Evolutionary conservation across 441 rosid species (phyloP).

Genomic region (Hura crepitans): DNA sequence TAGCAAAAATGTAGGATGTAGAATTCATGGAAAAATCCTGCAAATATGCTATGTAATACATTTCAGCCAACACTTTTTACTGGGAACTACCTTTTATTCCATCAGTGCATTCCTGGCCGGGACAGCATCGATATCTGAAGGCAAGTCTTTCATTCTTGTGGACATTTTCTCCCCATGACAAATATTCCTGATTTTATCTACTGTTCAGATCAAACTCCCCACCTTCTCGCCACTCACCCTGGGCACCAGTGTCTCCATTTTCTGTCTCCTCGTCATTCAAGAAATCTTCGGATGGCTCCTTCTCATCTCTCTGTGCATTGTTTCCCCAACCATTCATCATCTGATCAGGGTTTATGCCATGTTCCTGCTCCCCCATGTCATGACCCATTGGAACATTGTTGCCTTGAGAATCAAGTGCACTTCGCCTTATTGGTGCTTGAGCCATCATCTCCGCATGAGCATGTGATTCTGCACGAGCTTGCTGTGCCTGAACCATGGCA

Average conservation of each 20-base stretch:
- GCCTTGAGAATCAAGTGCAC: conserved; percentile 55
- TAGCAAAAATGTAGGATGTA: no score
- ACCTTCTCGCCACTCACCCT: conserved; percentile 60
- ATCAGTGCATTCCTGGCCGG: no score
- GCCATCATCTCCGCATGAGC: conserved; percentile 65
- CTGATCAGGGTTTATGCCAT: conserved; percentile 57
- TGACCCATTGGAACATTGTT: conserved; percentile 47
- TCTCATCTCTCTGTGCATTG: conserved; percentile 67
- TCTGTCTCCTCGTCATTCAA: conserved; percentile 87
- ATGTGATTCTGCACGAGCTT: conserved; percentile 65
- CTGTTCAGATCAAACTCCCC: conserved; percentile 81
- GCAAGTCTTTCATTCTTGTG: neutral
- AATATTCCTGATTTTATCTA: conserved; percentile 32
- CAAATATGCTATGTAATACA: no score
- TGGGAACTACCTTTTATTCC: no score
- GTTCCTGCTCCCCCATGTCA: conserved; percentile 65
- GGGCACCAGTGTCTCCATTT: conserved; percentile 62
- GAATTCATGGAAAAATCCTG: neutral
- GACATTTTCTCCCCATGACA: neutral
- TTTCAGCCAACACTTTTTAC: no score
- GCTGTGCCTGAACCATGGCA: conserved; percentile 76
- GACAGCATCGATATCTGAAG: no score
- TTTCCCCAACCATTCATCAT: conserved; percentile 85
- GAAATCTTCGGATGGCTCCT: conserved; percentile 86
- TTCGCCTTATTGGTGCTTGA: conserved; percentile 65